Evolutionary conservation across 2,329 filamentous ascomycete genomes (phyloP).

Genomic region (Kalaharituber pfeilii): DNA sequence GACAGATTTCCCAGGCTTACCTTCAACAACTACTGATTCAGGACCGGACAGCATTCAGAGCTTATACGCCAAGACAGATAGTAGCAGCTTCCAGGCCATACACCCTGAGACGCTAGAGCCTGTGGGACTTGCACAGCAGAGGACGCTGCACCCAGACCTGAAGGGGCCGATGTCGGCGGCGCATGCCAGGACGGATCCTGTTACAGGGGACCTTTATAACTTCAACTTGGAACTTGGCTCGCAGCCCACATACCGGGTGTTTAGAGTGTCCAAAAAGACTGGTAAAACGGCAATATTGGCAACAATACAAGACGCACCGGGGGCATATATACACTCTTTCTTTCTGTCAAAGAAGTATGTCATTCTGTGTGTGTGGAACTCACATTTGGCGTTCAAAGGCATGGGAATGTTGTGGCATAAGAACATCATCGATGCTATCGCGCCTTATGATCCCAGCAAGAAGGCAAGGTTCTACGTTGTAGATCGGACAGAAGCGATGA

Average conservation of each 20-base stretch:
- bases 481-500: conserved; percentile 40
- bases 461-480: conserved; percentile 56
- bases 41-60: conserved; percentile 29
- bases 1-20: conserved; percentile 44
- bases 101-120: conserved; percentile 58
- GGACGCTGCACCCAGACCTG: conserved; percentile 47
- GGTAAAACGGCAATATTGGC: conserved; percentile 55
- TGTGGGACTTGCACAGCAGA: conserved; percentile 44
- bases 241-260: conserved; percentile 47
- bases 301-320: conserved; percentile 37
- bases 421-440: conserved; percentile 52
- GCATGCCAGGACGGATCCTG: conserved; percentile 53
- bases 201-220: conserved; percentile 61
- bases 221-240: conserved; percentile 54
- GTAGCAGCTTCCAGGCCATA: conserved; percentile 40
- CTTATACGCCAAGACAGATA: conserved; percentile 42
- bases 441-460: conserved; percentile 40
- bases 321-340: conserved; percentile 70
- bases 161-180: conserved; percentile 50
- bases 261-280: conserved; percentile 43
- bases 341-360: conserved; percentile 56
- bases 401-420: conserved; percentile 44
- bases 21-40: not conserved
- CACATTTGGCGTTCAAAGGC: conserved; percentile 42
- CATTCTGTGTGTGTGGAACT: conserved; percentile 54